These are phyloP conservation scores for Coelastrella sp. DNA, from an alignment of 139 green algal genomes.

Conservation along the genomic window DNA sequence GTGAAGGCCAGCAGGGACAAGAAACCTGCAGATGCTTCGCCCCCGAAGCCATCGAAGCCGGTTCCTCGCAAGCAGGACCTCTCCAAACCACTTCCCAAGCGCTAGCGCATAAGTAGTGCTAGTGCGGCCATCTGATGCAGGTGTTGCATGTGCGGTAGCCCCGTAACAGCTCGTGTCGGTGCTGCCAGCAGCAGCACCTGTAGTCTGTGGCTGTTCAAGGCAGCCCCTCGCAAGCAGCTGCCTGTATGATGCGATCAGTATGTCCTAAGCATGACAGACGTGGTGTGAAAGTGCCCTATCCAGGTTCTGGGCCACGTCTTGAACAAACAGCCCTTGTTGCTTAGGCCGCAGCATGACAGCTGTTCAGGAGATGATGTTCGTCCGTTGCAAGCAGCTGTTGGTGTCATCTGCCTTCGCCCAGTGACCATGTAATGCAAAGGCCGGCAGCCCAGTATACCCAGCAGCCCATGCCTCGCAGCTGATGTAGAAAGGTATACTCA, in stretches of 20 bases:
- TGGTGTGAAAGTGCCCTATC: conserved; percentile 36
- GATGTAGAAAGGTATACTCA: no score
- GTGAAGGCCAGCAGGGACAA: not conserved
- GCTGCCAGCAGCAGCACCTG: not conserved
- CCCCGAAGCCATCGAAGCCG: not conserved
- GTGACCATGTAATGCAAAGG: no score
- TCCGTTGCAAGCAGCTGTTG: not conserved
- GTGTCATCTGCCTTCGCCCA: not conserved
- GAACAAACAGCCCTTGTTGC: conserved; percentile 5
- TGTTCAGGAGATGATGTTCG: not conserved
- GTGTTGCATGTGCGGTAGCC: not conserved
- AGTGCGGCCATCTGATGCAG: not conserved
- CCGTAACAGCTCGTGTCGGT: not conserved
- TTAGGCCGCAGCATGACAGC: conserved; percentile 14
- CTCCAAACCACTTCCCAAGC: not conserved
- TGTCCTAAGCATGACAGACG: conserved; percentile 4
- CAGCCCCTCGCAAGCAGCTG: not conserved
- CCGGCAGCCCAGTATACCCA: no score
- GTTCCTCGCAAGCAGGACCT: not conserved
- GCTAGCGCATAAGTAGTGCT: not conserved
- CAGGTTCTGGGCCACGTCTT: conserved; percentile 18
- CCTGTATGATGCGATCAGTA: not conserved
- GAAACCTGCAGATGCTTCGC: not conserved
- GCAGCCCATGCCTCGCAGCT: no score
- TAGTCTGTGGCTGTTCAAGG: not conserved